A percentile compares a stretch with the other conserved stretches of the same genome.
Conservation (phyloP, 2,329 filamentous ascomycete species). For the Ophiostoma sp. region DNA sequence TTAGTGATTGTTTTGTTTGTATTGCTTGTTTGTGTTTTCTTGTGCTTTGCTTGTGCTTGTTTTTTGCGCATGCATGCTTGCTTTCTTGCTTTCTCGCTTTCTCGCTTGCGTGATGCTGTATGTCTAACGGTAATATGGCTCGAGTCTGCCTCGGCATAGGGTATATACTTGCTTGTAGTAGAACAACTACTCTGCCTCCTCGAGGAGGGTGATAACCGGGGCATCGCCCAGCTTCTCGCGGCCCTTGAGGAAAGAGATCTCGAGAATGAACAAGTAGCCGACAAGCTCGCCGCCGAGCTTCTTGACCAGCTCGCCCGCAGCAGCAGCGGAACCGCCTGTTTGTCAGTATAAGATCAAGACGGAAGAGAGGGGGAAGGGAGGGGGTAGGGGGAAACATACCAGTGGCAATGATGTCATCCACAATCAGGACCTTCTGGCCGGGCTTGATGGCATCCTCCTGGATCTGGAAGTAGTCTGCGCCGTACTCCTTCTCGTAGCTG, state of each 20-base stretch:
- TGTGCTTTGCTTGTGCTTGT: too few species aligned
- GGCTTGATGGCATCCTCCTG: constrained; percentile 77
- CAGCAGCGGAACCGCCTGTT: constrained; percentile 81
- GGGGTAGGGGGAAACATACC: constrained; percentile 52
- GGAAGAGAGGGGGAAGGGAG: constrained; percentile 11
- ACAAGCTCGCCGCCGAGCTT: constrained; percentile 80
- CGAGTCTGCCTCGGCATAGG: too few species aligned
- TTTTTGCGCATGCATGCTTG: too few species aligned
- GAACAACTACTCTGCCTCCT: constrained; percentile 11
- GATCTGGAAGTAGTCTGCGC: constrained; percentile 92
- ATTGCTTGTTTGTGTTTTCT: background rate
- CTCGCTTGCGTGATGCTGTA: too few species aligned
- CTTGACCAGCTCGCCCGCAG: constrained; percentile 78
- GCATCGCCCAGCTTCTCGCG: constrained; percentile 75
- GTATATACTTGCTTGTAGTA: too few species aligned
- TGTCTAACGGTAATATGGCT: too few species aligned
- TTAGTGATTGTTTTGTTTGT: background rate
- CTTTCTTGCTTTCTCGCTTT: too few species aligned
- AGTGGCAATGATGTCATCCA: constrained; percentile 98
- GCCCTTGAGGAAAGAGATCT: constrained; percentile 89
- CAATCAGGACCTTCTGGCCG: constrained; percentile 84
- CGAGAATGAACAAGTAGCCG: constrained; percentile 91
- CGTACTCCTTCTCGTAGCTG: constrained; percentile 91
- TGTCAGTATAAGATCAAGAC: background rate
- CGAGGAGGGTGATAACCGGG: constrained; percentile 49